These are phyloP conservation scores for Cytospora leucostoma DNA, from an alignment of 2,329 filamentous ascomycete genomes.

Conservation along the genomic window DNA sequence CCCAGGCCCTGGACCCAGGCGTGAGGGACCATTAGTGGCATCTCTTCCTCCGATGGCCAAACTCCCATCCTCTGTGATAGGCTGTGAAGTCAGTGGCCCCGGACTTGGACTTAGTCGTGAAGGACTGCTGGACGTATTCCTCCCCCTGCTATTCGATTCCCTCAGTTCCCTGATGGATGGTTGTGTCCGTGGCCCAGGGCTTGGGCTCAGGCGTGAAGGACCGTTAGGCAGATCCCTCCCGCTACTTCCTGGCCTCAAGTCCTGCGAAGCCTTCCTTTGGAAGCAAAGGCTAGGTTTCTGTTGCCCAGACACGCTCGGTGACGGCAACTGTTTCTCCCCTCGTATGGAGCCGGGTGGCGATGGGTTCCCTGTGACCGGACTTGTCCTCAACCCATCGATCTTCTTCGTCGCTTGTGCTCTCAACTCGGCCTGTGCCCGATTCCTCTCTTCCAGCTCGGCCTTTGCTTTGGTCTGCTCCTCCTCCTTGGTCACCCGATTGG, in stretches of 20 bases:
- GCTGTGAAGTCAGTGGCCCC: too few species aligned
- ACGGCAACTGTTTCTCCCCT: constrained; percentile 17
- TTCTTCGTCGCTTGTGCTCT: constrained; percentile 16
- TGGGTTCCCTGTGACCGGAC: constrained; percentile 30
- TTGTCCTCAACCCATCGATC: constrained; percentile 7
- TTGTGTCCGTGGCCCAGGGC: neutral
- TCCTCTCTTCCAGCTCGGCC: constrained; percentile 16
- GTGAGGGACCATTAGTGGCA: neutral
- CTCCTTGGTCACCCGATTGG: constrained; percentile 31
- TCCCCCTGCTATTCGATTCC: too few species aligned
- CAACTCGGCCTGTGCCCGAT: constrained; percentile 14
- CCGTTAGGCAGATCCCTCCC: constrained; percentile 2
- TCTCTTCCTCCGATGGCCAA: constrained; percentile 20
- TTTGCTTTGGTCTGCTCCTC: constrained; percentile 29
- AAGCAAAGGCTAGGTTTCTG: neutral
- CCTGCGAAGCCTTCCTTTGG: constrained; percentile 3
- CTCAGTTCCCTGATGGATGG: too few species aligned
- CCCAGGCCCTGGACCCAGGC: neutral
- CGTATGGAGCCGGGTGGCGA: constrained; percentile 41
- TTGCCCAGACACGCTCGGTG: constrained; percentile 6
- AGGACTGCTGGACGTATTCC: too few species aligned
- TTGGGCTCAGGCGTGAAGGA: neutral
- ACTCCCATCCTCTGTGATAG: neutral
- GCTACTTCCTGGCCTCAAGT: constrained; percentile 14
- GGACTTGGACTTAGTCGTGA: too few species aligned